Evolutionary conservation across 2,329 filamentous ascomycete genomes (phyloP).

Genomic region (Arthroderma sp.): DNA sequence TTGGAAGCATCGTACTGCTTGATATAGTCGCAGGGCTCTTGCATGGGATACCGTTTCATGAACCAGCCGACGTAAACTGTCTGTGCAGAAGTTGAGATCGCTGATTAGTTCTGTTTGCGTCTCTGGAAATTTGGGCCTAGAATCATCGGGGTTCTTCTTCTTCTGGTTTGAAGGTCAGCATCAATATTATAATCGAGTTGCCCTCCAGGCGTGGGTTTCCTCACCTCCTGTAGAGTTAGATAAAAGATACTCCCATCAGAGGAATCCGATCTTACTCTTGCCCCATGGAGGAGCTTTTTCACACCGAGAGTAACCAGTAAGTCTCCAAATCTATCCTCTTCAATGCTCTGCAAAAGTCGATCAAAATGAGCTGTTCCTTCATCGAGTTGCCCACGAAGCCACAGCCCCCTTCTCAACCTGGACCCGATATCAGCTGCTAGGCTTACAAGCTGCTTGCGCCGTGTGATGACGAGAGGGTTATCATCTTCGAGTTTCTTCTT

Average conservation of each 20-base stretch:
- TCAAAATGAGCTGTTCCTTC: constrained; percentile 19
- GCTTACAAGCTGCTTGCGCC: constrained; percentile 16
- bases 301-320: constrained; percentile 17
- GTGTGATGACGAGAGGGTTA: background rate
- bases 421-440: constrained; percentile 16
- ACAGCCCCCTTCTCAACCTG: constrained; percentile 22
- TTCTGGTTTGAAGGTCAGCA: constrained; percentile 3
- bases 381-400: constrained; percentile 21
- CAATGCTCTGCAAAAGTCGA: constrained; percentile 20
- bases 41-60: constrained; percentile 24
- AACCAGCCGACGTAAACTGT: constrained; percentile 18
- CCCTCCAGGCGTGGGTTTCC: background rate
- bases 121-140: constrained; percentile 9
- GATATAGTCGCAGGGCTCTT: constrained; percentile 25
- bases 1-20: constrained; percentile 23
- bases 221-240: constrained; percentile 11
- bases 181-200: background rate
- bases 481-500: background rate
- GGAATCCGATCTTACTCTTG: constrained; percentile 13
- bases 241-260: constrained; percentile 26
- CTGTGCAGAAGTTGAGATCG: constrained; percentile 18
- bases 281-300: constrained; percentile 16
- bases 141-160: constrained; percentile 7
- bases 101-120: constrained; percentile 13
- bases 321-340: constrained; percentile 23